Base-by-base conservation (phyloP, 2,329 filamentous ascomycete genomes). In the Chaetomium olivaceum region DNA sequence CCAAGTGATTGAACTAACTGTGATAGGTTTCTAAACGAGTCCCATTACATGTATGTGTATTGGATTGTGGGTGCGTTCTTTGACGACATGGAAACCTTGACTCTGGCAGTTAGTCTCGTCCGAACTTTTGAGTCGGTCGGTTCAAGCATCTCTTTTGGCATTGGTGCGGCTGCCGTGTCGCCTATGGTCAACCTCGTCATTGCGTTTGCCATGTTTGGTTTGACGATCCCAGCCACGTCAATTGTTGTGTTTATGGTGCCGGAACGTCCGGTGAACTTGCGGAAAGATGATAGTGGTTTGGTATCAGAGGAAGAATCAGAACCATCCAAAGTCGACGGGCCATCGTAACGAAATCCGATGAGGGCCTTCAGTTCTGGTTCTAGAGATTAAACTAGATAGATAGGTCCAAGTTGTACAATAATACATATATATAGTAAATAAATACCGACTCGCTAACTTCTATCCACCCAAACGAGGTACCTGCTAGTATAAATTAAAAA, bases 61-160 rank as follows among this genome's bases (percentile, higher is more conserved):
- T 84, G 81, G 81, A 72, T 83, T 16, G 75, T 84, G 1, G 82
- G 81, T 2, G 77, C 80, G 2, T 84, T 83, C 73, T 82, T 82
- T 65, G 77, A 82, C 64, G 81, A 84, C 58, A 73, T 84, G 6
- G 80, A 83, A 69, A 83, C 82, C 0, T 69, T 84, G n/a, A 81
- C 82, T 0, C 75, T 84, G 0, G 79, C 77, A 1, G 80, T 83
- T 1, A 81, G 81, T 1, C 73, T 84, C 1, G 74, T 85, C 4
- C 75, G 82, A 3, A 81, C 80, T 0, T 83, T 83, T 56, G 81
- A 84, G 69, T 81, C 80, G 0, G 65, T 83, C 3, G 82, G 82
- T 0, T 81, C 80, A 0, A 79, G 78, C 58, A 68, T 84, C 4
- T 73, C 81, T 0, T 83, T 81, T 50, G 81, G 80, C 1, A 77